These are phyloP conservation scores for Fusarium sp. DNA, from an alignment of 2,329 filamentous ascomycete species.

Conservation along the genomic window DNA sequence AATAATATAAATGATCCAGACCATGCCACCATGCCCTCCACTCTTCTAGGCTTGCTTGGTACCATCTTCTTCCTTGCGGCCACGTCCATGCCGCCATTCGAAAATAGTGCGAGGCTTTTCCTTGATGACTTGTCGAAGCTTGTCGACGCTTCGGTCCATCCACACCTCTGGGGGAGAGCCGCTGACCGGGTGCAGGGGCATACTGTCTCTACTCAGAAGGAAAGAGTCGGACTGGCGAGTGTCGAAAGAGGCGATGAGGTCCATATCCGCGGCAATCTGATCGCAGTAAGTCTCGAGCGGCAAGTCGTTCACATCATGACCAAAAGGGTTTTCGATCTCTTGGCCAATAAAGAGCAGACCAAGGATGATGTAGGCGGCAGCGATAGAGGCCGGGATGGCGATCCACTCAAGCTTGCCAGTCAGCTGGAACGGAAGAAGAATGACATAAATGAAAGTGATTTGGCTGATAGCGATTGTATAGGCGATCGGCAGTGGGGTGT, in stretches of 20 bases:
- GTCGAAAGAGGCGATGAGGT: slow-evolving; percentile 72
- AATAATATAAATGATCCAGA: neutral
- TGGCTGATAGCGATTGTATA: slow-evolving; percentile 88
- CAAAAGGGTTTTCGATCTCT: slow-evolving; percentile 89
- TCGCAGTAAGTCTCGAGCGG: slow-evolving; percentile 81
- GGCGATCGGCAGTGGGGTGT: slow-evolving; percentile 83
- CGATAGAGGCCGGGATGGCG: slow-evolving; percentile 80
- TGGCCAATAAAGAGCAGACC: slow-evolving; percentile 79
- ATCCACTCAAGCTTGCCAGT: slow-evolving; percentile 74
- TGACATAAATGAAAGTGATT: slow-evolving; percentile 86
- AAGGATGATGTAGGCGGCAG: slow-evolving; percentile 84
- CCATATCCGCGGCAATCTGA: slow-evolving; percentile 78
- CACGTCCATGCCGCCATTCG: slow-evolving; percentile 36
- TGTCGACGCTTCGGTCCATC: slow-evolving; percentile 54
- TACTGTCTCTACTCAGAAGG: slow-evolving; percentile 54
- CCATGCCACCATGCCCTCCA: neutral
- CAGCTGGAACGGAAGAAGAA: slow-evolving; percentile 85
- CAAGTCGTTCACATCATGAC: slow-evolving; percentile 84
- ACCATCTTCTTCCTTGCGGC: neutral
- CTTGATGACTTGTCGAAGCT: slow-evolving; percentile 53
- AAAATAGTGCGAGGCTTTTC: slow-evolving; percentile 54
- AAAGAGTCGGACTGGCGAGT: slow-evolving; percentile 46
- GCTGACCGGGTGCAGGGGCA: slow-evolving; percentile 67
- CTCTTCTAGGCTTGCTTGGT: neutral
- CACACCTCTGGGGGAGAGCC: slow-evolving; percentile 50